phyloP scores from a whole-genome alignment of 2,329 filamentous ascomycete species.

The Camillea tinctor region DNA sequence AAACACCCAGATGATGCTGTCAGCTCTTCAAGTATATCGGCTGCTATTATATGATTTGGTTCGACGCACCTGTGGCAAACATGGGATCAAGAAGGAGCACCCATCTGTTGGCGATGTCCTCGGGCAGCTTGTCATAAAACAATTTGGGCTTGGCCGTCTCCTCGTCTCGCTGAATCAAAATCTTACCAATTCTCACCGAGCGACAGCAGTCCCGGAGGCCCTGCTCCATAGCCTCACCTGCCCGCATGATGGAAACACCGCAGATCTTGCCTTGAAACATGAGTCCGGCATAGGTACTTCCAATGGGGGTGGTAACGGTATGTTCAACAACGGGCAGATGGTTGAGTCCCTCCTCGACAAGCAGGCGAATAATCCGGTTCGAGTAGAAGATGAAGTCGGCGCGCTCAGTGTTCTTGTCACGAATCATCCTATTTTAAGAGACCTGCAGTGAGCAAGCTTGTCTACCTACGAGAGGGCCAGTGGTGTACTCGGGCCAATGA shows the following conservation, averaged over 20 bases:
- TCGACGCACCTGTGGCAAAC: slow-evolving; percentile 82
- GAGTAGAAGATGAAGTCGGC: slow-evolving; percentile 99
- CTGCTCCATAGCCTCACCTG: slow-evolving; percentile 98
- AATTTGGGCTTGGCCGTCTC: slow-evolving; percentile 89
- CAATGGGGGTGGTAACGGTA: slow-evolving; percentile 86
- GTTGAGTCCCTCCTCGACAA: slow-evolving; percentile 96
- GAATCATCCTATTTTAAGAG: slow-evolving; percentile 74
- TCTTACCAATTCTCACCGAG: slow-evolving; percentile 97
- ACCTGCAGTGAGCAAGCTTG: slow-evolving; percentile 10
- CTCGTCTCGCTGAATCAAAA: slow-evolving; percentile 95
- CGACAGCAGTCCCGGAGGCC: slow-evolving; percentile 94
- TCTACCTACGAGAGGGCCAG: neutral
- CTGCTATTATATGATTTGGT: slow-evolving; percentile 1
- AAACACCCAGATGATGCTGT: slow-evolving; percentile 3
- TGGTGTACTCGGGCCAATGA: neutral
- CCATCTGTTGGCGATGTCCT: slow-evolving; percentile 91
- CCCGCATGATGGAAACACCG: slow-evolving; percentile 97
- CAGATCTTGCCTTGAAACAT: slow-evolving; percentile 98
- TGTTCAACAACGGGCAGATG: slow-evolving; percentile 90
- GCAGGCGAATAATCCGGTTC: slow-evolving; percentile 92
- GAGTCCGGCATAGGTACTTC: slow-evolving; percentile 82
- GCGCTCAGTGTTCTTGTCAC: slow-evolving; percentile 82
- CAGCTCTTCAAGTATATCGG: slow-evolving; percentile 5
- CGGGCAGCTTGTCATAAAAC: slow-evolving; percentile 96
- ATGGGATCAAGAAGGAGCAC: slow-evolving; percentile 95